Evolutionary conservation across 495 filamentous ascomycete species (phyloP), one percentile per base, ranked within the genome.

Genomic region (Filosporella fistucella): DNA sequence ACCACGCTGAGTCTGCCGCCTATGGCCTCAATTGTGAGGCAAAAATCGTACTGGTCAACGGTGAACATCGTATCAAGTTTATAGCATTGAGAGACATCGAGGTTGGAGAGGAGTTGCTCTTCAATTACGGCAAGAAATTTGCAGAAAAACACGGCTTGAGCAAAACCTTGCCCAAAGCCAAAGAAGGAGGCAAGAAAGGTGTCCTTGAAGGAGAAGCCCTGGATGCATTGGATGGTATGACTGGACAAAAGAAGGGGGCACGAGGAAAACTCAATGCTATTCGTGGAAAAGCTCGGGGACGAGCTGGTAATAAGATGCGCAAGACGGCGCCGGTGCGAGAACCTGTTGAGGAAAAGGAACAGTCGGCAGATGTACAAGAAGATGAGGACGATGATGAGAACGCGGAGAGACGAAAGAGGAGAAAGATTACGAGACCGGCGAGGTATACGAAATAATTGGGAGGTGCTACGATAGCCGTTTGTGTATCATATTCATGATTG

Each of bases 241-340:
- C 38, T 45, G 20, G 14, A 12, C 18, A 33, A 10, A 54, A 40
- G 34, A 48, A 34, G 36, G 24, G 14, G 7, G 32, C 45, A 10
- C 2, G 45, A 21, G 36, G 36, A 2, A 24, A 48, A 20, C 18
- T 48, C 35, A 88, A 89, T 59, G 65, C 88, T 66, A 91, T 96
- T 65, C 85, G 95, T 68, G 83, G 84, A 57, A 91, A 91, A n/a
- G 91, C 89, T 57, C 91, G 91, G 14, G 91, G 91, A 20, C 90
- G 95, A 43, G 89, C 91, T 30, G 96, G 91, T 89, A 94, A 88
- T 9, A 91, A 96, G 54, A 89, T 86, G 68, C 71, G 81, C 9
- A 91, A 96, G 67, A 91, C 88, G 54, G 90, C 95, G 26, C 16
- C 41, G 2, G 37, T n/a, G 36, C 36, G 25, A 1, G 32, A 25